Evolutionary conservation across 1,284 basidiomycete genomes (phyloP), one percentile per base, ranked within the genome.

Genomic region (Marasmius oreades): DNA sequence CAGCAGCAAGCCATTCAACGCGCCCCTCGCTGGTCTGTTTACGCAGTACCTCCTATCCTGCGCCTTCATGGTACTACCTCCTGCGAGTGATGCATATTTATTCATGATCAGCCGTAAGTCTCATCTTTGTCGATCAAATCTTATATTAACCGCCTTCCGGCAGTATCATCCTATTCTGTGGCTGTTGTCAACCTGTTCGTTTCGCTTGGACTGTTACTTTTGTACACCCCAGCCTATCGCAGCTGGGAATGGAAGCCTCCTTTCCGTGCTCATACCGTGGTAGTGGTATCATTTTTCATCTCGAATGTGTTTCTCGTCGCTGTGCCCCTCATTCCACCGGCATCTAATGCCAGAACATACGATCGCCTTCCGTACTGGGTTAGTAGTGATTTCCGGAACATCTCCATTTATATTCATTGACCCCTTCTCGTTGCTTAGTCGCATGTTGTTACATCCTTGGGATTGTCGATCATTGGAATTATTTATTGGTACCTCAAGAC

Each of bases 41-140:
- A 72, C 74, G 0, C 83, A 86, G 61, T 86, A 80, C 63, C 20
- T 80, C 12, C 62, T 83, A n/a, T 85, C 81, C 0, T 74, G 76
- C 12, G 62, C 74, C 2, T 70, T 84, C 46, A 70, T 84, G 47
- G 62, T 79, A 6, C 70, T 73, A 0, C 74, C 82, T 0, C 86
- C 86, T 1, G 77, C 84, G 0, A 85, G 86, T 1, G 87, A 89
- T 62, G 84, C 84, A 0, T 90, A 86, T 62, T 72, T 83, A 20
- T 85, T 88, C 67, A 75, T 85, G 63, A 75, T 88, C 52, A 87
- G 79, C 61, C 66, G 86, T 85, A 53, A 62, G 82, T 34, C 10
- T 34, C 16, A 3, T 34, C 6, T 6, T 20, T 24, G 33, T 39
- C 12, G 8, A 23, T 50, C 39, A n/a, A 16, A 51, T 8, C 12